Percentiles rank a stretch among this genome's conserved stretches.
Conservation (phyloP, 1,284 basidiomycete species). For the Trichosporon inkin region DNA sequence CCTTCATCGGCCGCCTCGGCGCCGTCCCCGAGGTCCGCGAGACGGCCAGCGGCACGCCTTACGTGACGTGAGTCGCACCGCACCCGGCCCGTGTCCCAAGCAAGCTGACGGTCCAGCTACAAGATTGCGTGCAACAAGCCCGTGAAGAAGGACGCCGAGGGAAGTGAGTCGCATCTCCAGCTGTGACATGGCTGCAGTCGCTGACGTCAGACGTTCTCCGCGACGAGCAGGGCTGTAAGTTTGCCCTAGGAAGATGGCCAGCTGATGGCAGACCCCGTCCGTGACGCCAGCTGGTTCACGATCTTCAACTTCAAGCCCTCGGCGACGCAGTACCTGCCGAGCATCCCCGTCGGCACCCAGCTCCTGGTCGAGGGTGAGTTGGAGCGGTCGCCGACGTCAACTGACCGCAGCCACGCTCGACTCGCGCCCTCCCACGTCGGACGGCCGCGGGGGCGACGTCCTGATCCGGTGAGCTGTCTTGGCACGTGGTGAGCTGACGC, state of each 20-base stretch:
- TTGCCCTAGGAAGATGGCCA: background rate
- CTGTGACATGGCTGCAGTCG: no score
- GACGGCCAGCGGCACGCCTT: slow-evolving; percentile 29
- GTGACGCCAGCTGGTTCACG: slow-evolving; percentile 38
- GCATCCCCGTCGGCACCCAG: slow-evolving; percentile 32
- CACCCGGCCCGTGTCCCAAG: background rate
- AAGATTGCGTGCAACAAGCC: slow-evolving; percentile 33
- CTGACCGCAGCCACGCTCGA: slow-evolving; percentile 21
- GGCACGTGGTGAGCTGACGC: background rate
- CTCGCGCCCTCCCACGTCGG: slow-evolving; percentile 16
- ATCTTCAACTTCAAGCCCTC: slow-evolving; percentile 40
- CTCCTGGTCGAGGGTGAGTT: slow-evolving; percentile 40
- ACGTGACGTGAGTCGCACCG: slow-evolving; percentile 28
- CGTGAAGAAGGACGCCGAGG: slow-evolving; percentile 35
- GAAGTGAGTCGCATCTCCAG: slow-evolving; percentile 30
- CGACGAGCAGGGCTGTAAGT: slow-evolving; percentile 34
- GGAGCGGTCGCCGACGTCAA: no score
- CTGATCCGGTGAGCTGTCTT: slow-evolving; percentile 19
- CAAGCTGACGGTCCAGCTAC: slow-evolving; percentile 26
- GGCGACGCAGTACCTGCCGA: slow-evolving; percentile 27
- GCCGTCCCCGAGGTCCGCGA: slow-evolving; percentile 32
- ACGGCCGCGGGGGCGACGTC: slow-evolving; percentile 21
- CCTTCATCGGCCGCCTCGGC: slow-evolving; percentile 42
- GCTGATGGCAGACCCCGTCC: slow-evolving; percentile 22
- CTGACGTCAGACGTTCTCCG: slow-evolving; percentile 22